A percentile compares a stretch with the other conserved stretches of the same genome.
Conservation (phyloP, 176 grass and related monocot genomes). For the Oryza glaberrima region DNA sequence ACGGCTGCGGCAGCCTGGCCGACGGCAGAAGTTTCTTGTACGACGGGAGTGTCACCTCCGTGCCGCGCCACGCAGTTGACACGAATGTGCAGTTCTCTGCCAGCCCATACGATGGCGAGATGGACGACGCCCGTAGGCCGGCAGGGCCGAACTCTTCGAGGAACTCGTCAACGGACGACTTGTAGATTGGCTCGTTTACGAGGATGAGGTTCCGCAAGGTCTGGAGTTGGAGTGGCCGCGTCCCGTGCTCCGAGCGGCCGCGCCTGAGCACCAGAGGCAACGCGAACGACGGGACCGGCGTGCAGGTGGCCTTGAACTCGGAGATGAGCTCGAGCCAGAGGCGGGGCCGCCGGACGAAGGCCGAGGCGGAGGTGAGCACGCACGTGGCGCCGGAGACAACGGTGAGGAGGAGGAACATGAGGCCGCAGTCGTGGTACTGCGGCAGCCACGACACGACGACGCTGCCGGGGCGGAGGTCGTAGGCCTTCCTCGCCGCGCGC, state of each 20-base stretch:
- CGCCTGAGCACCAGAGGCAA: slow-evolving; percentile 48
- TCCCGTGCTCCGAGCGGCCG: slow-evolving; percentile 7
- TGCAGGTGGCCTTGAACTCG: slow-evolving; percentile 56
- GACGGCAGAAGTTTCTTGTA: slow-evolving; percentile 55
- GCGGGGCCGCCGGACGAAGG: slow-evolving; percentile 50
- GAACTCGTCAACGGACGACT: slow-evolving; percentile 44
- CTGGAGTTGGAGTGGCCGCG: slow-evolving; percentile 33
- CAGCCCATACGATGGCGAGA: slow-evolving; percentile 60
- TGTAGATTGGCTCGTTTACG: slow-evolving; percentile 55
- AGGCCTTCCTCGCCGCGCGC: slow-evolving; percentile 50
- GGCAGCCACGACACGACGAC: slow-evolving; percentile 62
- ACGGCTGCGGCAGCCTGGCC: slow-evolving; percentile 21
- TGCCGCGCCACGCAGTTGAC: slow-evolving; percentile 52
- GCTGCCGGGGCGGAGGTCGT: slow-evolving; percentile 47
- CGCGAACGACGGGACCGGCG: slow-evolving; percentile 55
- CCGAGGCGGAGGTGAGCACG: slow-evolving; percentile 48
- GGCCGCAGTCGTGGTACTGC: slow-evolving; percentile 65
- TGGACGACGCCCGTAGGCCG: slow-evolving; percentile 37
- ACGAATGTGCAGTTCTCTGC: slow-evolving; percentile 67
- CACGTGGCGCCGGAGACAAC: slow-evolving; percentile 56
- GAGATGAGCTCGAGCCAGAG: slow-evolving; percentile 62
- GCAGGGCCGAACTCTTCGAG: slow-evolving; percentile 32
- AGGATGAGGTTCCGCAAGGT: slow-evolving; percentile 60
- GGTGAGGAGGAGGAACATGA: slow-evolving; percentile 68
- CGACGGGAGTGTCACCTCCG: slow-evolving; percentile 23